A percentile compares a stretch with the other conserved stretches of the same genome.
phyloP scores from a whole-genome alignment of 2,329 filamentous ascomycete species.

The Fusarium annulatum region DNA sequence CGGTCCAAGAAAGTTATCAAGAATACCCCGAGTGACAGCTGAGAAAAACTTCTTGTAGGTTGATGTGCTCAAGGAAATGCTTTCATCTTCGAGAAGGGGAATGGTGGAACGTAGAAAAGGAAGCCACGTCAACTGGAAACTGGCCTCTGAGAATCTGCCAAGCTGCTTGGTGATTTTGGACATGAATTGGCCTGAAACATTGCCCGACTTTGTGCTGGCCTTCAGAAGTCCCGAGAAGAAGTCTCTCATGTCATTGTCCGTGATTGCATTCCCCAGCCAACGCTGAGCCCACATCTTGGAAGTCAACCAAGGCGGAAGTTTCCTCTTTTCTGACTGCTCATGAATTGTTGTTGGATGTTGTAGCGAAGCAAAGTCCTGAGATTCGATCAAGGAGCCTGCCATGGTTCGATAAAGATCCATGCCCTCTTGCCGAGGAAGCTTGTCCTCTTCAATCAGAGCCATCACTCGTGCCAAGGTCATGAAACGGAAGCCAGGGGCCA shows the following conservation, averaged over 20 bases:
- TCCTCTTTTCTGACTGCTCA: not conserved
- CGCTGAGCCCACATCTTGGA: not conserved
- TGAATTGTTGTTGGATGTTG: not conserved
- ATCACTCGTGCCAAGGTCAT: slow-evolving; percentile 13
- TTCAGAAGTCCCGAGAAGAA: slow-evolving; percentile 22
- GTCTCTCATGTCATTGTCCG: not conserved
- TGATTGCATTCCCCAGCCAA: not conserved
- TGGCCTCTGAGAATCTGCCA: slow-evolving; percentile 10
- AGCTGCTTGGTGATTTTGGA: slow-evolving; percentile 31
- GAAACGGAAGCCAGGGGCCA: slow-evolving; percentile 9
- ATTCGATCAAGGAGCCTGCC: not conserved
- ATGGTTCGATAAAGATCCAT: not conserved
- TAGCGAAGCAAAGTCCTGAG: not conserved
- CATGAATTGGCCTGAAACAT: slow-evolving; percentile 34
- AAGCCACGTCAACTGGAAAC: slow-evolving; percentile 46
- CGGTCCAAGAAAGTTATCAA: slow-evolving; percentile 37
- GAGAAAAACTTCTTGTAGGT: slow-evolving; percentile 43
- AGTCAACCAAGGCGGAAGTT: not conserved
- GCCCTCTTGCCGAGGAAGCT: not conserved
- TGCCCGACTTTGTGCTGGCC: slow-evolving; percentile 20
- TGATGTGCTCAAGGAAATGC: slow-evolving; percentile 13
- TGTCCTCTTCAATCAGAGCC: not conserved
- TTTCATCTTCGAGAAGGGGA: slow-evolving; percentile 5
- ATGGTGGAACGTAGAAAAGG: slow-evolving; percentile 44
- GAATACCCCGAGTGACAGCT: slow-evolving; percentile 35